phyloP scores from a whole-genome alignment of 768 basidiomycete species.

The Termitomyces sp. region DNA sequence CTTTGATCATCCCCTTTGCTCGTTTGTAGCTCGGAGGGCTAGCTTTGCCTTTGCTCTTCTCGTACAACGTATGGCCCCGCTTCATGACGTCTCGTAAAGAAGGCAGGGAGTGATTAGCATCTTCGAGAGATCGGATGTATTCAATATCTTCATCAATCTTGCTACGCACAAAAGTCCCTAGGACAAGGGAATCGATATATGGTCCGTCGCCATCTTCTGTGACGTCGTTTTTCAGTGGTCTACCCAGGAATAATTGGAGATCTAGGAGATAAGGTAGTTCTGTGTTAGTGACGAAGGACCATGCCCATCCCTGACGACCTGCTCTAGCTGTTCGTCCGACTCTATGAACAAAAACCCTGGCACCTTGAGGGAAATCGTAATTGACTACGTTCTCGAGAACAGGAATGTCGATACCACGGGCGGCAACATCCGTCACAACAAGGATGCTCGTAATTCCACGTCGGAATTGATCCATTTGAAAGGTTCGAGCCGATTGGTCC shows the following conservation, averaged over 20 bases:
- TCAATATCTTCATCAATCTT: constrained; percentile 81
- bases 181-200: constrained; percentile 67
- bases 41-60: constrained; percentile 89
- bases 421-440: constrained; percentile 97
- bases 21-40: constrained; percentile 80
- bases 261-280: constrained; percentile 92
- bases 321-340: constrained; percentile 96
- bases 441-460: constrained; percentile 73
- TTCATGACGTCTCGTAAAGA: constrained; percentile 76
- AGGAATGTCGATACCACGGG: constrained; percentile 97
- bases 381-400: constrained; percentile 95
- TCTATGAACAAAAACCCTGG: constrained; percentile 91
- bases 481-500: constrained; percentile 84
- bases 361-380: constrained; percentile 95
- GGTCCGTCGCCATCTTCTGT: constrained; percentile 46
- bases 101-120: constrained; percentile 55
- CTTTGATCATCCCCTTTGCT: constrained; percentile 81
- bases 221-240: constrained; percentile 60
- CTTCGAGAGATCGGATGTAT: constrained; percentile 63
- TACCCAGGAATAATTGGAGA: constrained; percentile 85
- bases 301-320: constrained; percentile 92
- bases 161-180: constrained; percentile 81
- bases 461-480: constrained; percentile 90
- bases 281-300: constrained; percentile 82
- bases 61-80: constrained; percentile 90